These are phyloP conservation scores for Populus alba DNA, from an alignment of 345 rosid species.

Conservation along the genomic window DNA sequence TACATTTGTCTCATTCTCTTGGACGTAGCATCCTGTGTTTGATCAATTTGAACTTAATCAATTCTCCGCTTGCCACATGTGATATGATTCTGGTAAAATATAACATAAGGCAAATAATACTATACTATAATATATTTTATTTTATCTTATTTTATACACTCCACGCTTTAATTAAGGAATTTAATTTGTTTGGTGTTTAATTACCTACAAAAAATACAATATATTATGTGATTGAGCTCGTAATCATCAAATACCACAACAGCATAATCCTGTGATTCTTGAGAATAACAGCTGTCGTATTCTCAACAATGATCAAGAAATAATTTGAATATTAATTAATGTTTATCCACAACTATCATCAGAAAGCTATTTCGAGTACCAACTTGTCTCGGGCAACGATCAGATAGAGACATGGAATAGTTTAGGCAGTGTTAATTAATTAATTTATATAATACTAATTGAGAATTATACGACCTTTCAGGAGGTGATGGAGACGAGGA, in stretches of 20 bases:
- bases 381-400: too few species aligned
- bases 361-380: too few species aligned
- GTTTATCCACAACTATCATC: too few species aligned
- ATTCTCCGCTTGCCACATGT: not conserved
- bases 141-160: too few species aligned
- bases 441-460: too few species aligned
- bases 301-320: not conserved
- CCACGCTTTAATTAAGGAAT: not conserved
- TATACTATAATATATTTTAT: not conserved
- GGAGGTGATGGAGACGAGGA: too few species aligned
- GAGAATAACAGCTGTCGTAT: not conserved
- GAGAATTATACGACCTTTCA: too few species aligned
- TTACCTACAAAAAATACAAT: not conserved
- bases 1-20: slow-evolving; percentile 11
- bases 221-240: too few species aligned
- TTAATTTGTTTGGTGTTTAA: not conserved
- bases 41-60: not conserved
- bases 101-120: not conserved
- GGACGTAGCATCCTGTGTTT: slow-evolving; percentile 11
- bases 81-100: not conserved
- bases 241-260: not conserved
- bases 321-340: not conserved
- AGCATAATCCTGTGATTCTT: not conserved
- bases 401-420: too few species aligned
- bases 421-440: too few species aligned